These are phyloP conservation scores for Lactarius sp. DNA, from an alignment of 768 basidiomycete species.

Conservation along the genomic window DNA sequence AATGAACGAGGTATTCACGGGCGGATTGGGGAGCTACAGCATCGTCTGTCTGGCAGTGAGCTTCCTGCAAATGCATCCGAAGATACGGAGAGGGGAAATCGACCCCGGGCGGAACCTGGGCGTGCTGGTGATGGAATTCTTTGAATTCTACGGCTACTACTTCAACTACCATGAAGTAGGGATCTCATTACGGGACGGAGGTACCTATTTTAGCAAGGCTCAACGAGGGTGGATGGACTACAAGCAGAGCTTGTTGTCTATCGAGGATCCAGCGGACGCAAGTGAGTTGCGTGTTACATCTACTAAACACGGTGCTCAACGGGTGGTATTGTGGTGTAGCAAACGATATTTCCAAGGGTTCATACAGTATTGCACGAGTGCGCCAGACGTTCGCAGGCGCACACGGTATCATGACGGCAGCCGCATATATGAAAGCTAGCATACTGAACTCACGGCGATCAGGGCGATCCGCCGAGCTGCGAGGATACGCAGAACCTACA, in stretches of 20 bases:
- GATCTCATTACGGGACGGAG: slow-evolving; percentile 82
- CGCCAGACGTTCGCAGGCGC: slow-evolving; percentile 82
- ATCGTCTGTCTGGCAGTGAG: slow-evolving; percentile 90
- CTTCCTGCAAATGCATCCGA: slow-evolving; percentile 97
- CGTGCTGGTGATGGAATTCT: slow-evolving; percentile 94
- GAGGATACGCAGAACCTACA: slow-evolving; percentile 44
- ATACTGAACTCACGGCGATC: slow-evolving; percentile 53
- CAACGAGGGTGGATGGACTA: slow-evolving; percentile 77
- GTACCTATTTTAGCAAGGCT: slow-evolving; percentile 82
- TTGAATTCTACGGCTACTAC: slow-evolving; percentile 87
- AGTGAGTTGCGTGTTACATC: slow-evolving; percentile 45
- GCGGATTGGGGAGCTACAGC: slow-evolving; percentile 90
- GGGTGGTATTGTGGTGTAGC: slow-evolving; percentile 40
- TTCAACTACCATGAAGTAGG: slow-evolving; percentile 92
- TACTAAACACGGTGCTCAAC: neutral
- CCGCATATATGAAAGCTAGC: slow-evolving; percentile 60
- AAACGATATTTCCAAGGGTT: slow-evolving; percentile 90
- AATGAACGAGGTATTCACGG: slow-evolving; percentile 98
- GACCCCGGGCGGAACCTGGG: slow-evolving; percentile 86
- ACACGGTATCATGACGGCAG: slow-evolving; percentile 67
- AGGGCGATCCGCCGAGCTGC: slow-evolving; percentile 45
- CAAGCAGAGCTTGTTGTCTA: slow-evolving; percentile 58
- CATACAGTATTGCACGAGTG: slow-evolving; percentile 79
- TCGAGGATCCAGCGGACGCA: slow-evolving; percentile 91
- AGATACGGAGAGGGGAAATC: slow-evolving; percentile 83